A percentile compares a stretch with the other conserved stretches of the same genome.
These are phyloP conservation scores for Tylopilus rubrobrunneus DNA, from an alignment of 768 basidiomycete species.

Conservation along the genomic window DNA sequence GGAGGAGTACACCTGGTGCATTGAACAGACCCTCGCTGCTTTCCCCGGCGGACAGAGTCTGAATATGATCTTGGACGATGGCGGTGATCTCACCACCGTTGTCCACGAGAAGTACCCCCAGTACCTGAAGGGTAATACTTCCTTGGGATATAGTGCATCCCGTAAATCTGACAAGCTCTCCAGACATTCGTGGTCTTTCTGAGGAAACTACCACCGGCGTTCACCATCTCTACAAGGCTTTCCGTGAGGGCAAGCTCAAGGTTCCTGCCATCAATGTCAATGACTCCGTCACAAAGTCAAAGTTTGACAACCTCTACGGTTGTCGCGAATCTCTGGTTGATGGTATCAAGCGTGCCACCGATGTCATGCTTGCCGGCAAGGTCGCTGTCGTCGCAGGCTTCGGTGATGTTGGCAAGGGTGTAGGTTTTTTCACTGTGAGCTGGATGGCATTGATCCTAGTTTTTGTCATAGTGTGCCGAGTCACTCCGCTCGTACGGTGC, in stretches of 20 bases:
- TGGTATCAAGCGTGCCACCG: constrained; percentile 99
- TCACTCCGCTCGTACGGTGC: constrained; percentile 96
- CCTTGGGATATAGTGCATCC: background rate
- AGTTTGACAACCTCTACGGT: constrained; percentile 98
- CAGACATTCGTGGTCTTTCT: constrained; percentile 89
- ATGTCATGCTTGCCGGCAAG: constrained; percentile 99
- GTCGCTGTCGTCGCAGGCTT: constrained; percentile 98
- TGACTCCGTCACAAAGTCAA: constrained; percentile 99
- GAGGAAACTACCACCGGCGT: constrained; percentile 99
- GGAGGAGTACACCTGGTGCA: constrained; percentile 98
- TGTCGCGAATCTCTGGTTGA: constrained; percentile 99
- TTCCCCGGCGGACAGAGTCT: constrained; percentile 80
- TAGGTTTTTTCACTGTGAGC: constrained; percentile 41
- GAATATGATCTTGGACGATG: constrained; percentile 99
- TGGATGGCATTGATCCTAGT: background rate
- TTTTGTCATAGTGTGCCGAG: constrained; percentile 80
- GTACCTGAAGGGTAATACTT: constrained; percentile 60
- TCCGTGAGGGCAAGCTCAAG: constrained; percentile 94
- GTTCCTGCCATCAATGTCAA: constrained; percentile 99
- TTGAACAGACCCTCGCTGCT: constrained; percentile 89
- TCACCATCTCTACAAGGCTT: constrained; percentile 97
- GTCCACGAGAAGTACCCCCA: constrained; percentile 98
- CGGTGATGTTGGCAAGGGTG: constrained; percentile 99
- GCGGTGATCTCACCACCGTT: constrained; percentile 91
- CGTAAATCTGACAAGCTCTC: background rate